Conservation (phyloP, 1,284 basidiomycete species). For the Schizophyllum amplum region DNA sequence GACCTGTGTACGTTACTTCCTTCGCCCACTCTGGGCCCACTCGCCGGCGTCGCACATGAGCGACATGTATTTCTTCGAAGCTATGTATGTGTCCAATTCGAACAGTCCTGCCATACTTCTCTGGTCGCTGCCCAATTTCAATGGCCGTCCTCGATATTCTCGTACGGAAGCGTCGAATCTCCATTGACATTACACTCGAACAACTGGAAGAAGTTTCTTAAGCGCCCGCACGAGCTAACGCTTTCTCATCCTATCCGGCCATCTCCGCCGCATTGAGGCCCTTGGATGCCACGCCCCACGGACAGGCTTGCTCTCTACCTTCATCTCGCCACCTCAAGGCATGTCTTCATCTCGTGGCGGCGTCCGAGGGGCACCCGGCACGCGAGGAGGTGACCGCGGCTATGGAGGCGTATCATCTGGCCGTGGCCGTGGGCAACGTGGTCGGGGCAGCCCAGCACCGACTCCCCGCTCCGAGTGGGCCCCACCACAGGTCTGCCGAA, state of each 20-base stretch:
- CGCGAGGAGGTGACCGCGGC: not conserved
- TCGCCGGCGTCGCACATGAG: not conserved
- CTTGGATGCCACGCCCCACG: not conserved
- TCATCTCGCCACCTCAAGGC: not conserved
- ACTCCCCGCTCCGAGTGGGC: slow-evolving; percentile 5
- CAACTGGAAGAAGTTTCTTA: not conserved
- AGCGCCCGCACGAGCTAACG: not conserved
- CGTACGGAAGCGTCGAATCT: too few species aligned
- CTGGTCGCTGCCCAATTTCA: too few species aligned
- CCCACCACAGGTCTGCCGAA: slow-evolving; percentile 38
- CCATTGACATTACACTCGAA: not conserved
- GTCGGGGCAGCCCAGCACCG: not conserved
- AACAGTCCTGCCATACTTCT: too few species aligned
- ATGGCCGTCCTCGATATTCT: too few species aligned
- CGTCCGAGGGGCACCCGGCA: not conserved
- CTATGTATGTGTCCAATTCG: too few species aligned
- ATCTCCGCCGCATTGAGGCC: not conserved
- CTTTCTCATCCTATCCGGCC: not conserved
- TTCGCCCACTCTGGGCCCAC: not conserved
- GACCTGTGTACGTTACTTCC: too few species aligned
- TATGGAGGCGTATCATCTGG: too few species aligned
- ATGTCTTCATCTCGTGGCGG: not conserved
- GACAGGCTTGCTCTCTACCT: not conserved
- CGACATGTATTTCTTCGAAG: too few species aligned
- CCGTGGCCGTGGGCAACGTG: too few species aligned